Base-by-base conservation (phyloP, 352 stramenopile species). In the Blastocystis sp. region DNA sequence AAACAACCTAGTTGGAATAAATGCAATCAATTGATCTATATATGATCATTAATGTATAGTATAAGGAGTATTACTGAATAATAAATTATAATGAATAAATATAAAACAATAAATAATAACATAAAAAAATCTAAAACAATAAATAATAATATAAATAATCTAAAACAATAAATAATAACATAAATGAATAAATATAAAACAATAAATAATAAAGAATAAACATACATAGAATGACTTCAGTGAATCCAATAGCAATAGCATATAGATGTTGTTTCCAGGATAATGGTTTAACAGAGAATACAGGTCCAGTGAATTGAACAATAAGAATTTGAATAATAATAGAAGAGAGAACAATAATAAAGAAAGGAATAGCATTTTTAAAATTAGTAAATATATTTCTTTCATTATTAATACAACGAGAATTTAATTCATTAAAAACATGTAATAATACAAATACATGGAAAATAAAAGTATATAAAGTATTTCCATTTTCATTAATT, bases 391-490 rank as follows among this genome's bases (percentile, higher is more conserved):
- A 93, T 31, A 93, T 81, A 70, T 94, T 94, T 68, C 82, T 85
- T 45, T 88, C 75, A 69, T 92, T 78, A 67, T 88, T 80, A 68
- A 94, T 89, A 59, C 76, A 75, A 32, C 78, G 68, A 10, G 76
- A 72, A 69, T 85, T 86, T 56, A 86, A 76, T 70, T 87, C 78
- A 67, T 87, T 86, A 65, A 86, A 94, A 9, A 94, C 75, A 74
- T 93, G 80, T 27, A 81, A 76, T 70, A 87, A 91, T 10, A 94
- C 85, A 70, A 95, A 95, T 35, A 81, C 80, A 72, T 94, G 94
- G 75, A 94, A 95, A 59, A 94, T 65, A 52, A 94, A 74, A 1
- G 86, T 94, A 73, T 90, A 92, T 73, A 95, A 87, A 55, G 77
- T 58, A 0, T 70, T 80, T 43, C 82, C 78, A 75, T 49, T 24